These are phyloP conservation scores for Coemansia sp. DNA, from an alignment of 192 early-diverging fungal genomes.

Conservation along the genomic window DNA sequence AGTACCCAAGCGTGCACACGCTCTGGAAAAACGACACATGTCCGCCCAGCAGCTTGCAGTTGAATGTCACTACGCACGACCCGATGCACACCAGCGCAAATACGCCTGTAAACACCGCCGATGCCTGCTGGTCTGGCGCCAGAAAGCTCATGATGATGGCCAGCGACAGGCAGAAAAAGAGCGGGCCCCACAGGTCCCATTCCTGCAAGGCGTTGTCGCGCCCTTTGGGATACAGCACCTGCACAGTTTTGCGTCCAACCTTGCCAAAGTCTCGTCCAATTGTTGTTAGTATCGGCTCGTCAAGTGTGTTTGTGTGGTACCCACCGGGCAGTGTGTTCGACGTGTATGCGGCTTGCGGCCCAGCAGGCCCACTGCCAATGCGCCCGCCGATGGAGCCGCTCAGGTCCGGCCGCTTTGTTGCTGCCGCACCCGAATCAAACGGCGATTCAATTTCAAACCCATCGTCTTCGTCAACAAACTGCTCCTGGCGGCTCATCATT, in stretches of 20 bases:
- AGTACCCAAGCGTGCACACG: conserved; percentile 96
- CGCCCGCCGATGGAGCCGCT: conserved; percentile 52
- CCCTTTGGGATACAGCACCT: conserved; percentile 48
- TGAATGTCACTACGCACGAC: conserved; percentile 91
- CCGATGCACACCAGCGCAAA: conserved; percentile 96
- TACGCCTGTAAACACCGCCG: conserved; percentile 84
- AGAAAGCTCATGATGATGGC: conserved; percentile 81
- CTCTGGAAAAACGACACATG: conserved; percentile 94
- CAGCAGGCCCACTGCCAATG: conserved; percentile 23
- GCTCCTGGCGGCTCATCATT: conserved; percentile 43
- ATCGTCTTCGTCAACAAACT: conserved; percentile 52
- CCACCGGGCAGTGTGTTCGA: conserved; percentile 50
- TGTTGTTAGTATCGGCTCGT: conserved; percentile 92
- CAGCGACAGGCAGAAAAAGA: conserved; percentile 87
- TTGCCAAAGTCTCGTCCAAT: conserved; percentile 64
- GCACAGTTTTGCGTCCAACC: conserved; percentile 35
- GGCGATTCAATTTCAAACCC: conserved; percentile 36
- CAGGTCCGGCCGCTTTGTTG: conserved; percentile 41
- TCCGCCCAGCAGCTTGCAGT: conserved; percentile 93
- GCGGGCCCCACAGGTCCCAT: conserved; percentile 97
- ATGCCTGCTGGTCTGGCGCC: conserved; percentile 77
- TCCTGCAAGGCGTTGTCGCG: conserved; percentile 44
- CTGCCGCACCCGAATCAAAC: conserved; percentile 18
- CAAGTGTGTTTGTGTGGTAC: conserved; percentile 74
- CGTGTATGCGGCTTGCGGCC: conserved; percentile 37